Base-by-base conservation (phyloP, 306 rosid species). In the Ormosia emarginata region DNA sequence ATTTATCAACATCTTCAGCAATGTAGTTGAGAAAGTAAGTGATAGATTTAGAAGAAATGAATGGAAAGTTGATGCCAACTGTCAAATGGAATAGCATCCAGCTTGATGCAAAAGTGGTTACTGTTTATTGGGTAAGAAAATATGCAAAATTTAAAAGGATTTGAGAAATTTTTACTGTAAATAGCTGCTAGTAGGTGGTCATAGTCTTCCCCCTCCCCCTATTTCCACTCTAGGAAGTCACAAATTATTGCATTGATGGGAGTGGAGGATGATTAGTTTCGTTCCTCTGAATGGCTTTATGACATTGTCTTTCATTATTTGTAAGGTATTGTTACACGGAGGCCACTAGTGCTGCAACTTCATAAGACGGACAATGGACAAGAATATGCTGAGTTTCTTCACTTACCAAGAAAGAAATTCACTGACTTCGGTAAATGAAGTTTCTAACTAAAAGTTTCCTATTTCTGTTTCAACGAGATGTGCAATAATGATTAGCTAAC, bases 331-430 rank as follows among this genome's bases (percentile, higher is more conserved):
- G 99, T 96, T 65, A 96, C 99, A 10, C 79, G 99, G 89, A 88
- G 99, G 78, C 99, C 99, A 4, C 83, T 96, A 46, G 98, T 96
- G 74, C 84, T 96, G 88, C 99, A 96, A 84, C 99, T 96, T 83
- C 99, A 96, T 76, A 90, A 94, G 87, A 89, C 87, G 6, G 98
- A 88, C 0, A 61, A 83, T 1, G 98, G 98, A 56, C 87, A 85
- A 64, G 99, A 96, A 33, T 96, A 96, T 81, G 98, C 98, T 3
- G 99, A 96, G 88, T 96, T 96, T 89, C 99, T 96, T 84, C 99
- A 96, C 85, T 76, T 91, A 18, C 97, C 98, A 2, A 91, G 91
- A 86, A 92, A 78, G 93, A 92, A 83, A 84, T 89, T 90, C 36
- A 37, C 90, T 3, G 99, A 93, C 90, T 96, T 93, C 30, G 98